Base-by-base conservation (phyloP, 441 rosid species). In the Manihot esculenta region DNA sequence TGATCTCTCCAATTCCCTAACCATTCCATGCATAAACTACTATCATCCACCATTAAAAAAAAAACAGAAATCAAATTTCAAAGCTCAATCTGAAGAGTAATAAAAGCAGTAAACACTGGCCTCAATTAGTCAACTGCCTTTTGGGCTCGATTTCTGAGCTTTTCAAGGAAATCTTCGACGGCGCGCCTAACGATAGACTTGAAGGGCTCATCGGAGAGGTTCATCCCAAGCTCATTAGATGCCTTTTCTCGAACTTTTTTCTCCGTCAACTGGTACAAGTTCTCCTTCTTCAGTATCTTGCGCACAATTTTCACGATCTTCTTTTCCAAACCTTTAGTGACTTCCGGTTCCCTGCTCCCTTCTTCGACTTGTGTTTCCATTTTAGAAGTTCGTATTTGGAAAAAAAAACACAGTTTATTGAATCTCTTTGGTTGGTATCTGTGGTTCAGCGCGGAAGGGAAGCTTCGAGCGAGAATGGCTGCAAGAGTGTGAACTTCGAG, bases 261-360 rank as follows among this genome's bases (percentile, higher is more conserved):
- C 84, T 85, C 84, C 10, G 81, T 81, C 54, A 81, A 64, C 76
- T 77, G 61, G 77, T 72, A 70, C 64, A 85, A 55, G 41, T 76
- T 80, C 6, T 80, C 79, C 5, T 67, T 59, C 65, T 75, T 72
- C 68, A 85, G 60, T 23, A 79, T 77, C 71, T 76, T 76, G 24
- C 68, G 72, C 74, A 81, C 86, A 5, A 73, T 73, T 17, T 68
- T 73, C 62, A 64, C 78, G 10, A 82, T 82, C 72, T 72, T 77
- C 73, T 72, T 80, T 51, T 76, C 67, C 2, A 74, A 30, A 61
- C 78, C 76, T 14, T 62, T 64, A 0, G 76, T 78, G 17, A 83
- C 48, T 60, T 64, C 69, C 3, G 63, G 62, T 62, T 59, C 78
- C 62, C 42, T 66, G 30, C 62, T 62, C 64, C 23, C 75, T 24